A percentile compares a stretch with the other conserved stretches of the same genome.
These are phyloP conservation scores for Syncephalastrum contaminatum DNA, from an alignment of 371 early-diverging fungal species.

Conservation along the genomic window DNA sequence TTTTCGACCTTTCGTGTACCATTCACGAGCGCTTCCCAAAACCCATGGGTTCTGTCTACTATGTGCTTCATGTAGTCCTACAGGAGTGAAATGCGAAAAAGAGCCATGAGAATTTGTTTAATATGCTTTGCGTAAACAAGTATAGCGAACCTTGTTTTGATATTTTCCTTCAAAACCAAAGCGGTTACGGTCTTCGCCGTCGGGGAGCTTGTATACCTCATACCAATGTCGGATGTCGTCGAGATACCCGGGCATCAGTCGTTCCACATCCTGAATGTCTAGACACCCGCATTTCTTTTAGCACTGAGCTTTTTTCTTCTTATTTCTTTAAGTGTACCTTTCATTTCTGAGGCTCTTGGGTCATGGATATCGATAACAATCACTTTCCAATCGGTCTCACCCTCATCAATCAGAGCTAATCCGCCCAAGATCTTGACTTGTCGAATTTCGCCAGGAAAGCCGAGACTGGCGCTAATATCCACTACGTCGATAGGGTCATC, in stretches of 20 bases:
- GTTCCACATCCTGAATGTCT: slow-evolving; percentile 89
- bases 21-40: slow-evolving; percentile 86
- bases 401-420: slow-evolving; percentile 86
- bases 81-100: slow-evolving; percentile 2
- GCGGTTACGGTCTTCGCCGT: slow-evolving; percentile 85
- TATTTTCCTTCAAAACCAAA: slow-evolving; percentile 91
- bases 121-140: not conserved
- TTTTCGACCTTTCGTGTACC: slow-evolving; percentile 54
- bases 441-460: slow-evolving; percentile 36
- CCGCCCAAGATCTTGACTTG: slow-evolving; percentile 90
- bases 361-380: slow-evolving; percentile 86
- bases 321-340: slow-evolving; percentile 25
- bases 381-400: slow-evolving; percentile 96
- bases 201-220: slow-evolving; percentile 90
- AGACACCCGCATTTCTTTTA: not conserved
- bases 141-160: slow-evolving; percentile 62
- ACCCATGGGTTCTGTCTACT: slow-evolving; percentile 86
- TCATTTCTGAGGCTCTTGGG: slow-evolving; percentile 75
- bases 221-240: slow-evolving; percentile 86
- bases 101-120: not conserved
- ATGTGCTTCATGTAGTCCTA: slow-evolving; percentile 84
- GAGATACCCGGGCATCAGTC: slow-evolving; percentile 81
- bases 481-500: slow-evolving; percentile 91
- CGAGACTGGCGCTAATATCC: slow-evolving; percentile 44
- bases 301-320: not conserved